Evolutionary conservation across 2,329 filamentous ascomycete genomes (phyloP).

Genomic region (Exophiala lecanii-corni): DNA sequence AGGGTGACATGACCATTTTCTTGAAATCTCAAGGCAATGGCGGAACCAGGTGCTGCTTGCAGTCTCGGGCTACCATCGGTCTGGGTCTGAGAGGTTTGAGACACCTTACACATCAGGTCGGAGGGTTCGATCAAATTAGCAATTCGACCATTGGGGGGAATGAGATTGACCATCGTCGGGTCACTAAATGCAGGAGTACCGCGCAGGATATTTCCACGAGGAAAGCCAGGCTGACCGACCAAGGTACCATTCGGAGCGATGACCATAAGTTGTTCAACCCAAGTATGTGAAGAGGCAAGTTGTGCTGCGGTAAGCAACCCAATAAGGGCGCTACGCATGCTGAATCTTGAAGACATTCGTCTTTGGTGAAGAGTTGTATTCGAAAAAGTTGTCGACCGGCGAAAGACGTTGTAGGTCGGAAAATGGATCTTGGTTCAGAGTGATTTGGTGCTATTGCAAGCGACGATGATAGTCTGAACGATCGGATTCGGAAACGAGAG

Average conservation of each 20-base stretch:
- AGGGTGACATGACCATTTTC: conserved; percentile 74
- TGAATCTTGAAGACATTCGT: conserved; percentile 14
- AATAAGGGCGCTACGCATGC: conserved; percentile 28
- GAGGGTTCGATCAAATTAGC: conserved; percentile 45
- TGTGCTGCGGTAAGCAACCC: conserved; percentile 15
- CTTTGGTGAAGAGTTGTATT: conserved; percentile 1
- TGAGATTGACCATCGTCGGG: conserved; percentile 55
- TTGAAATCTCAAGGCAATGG: conserved; percentile 62
- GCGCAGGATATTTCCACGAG: conserved; percentile 65
- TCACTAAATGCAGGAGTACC: conserved; percentile 54
- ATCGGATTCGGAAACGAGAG: conserved; percentile 1
- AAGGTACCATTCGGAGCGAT: conserved; percentile 72
- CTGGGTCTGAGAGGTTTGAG: conserved; percentile 58
- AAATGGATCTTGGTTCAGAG: too few species aligned
- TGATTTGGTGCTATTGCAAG: too few species aligned
- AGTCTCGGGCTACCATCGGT: conserved; percentile 59
- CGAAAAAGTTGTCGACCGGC: not conserved
- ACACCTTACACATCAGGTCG: conserved; percentile 59
- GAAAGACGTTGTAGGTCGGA: not conserved
- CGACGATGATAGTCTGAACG: too few species aligned
- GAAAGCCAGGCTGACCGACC: conserved; percentile 64
- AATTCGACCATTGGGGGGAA: conserved; percentile 52
- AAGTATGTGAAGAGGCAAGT: conserved; percentile 60
- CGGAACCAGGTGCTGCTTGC: conserved; percentile 55
- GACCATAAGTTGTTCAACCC: conserved; percentile 72